Percentiles rank a stretch among this genome's conserved stretches.
Conservation (phyloP, 768 basidiomycete genomes). For the Russula sp. region DNA sequence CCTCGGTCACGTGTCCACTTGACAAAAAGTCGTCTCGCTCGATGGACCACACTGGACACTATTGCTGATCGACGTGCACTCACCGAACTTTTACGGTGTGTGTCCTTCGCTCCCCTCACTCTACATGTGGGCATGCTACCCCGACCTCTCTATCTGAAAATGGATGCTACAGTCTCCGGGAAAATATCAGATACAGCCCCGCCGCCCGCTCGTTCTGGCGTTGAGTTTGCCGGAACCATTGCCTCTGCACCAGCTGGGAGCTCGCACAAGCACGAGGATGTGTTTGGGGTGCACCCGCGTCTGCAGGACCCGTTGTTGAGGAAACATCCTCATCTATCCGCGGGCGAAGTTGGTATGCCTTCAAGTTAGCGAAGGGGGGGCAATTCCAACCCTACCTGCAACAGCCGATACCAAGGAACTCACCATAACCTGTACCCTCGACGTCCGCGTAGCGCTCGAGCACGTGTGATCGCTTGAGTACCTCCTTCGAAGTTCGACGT, state of each 20-base stretch:
- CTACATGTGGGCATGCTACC: not conserved
- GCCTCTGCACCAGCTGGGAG: slow-evolving; percentile 79
- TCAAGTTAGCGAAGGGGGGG: slow-evolving; percentile 86
- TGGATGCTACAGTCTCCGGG: no score
- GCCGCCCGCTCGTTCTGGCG: slow-evolving; percentile 76
- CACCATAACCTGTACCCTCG: not conserved
- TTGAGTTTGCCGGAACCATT: slow-evolving; percentile 80
- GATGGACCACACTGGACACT: no score
- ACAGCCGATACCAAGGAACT: no score
- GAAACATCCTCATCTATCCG: slow-evolving; percentile 57
- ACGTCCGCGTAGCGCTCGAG: slow-evolving; percentile 60
- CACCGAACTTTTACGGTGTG: slow-evolving; percentile 46
- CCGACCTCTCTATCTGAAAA: not conserved
- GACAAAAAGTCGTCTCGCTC: no score
- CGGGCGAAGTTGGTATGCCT: slow-evolving; percentile 90
- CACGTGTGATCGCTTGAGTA: slow-evolving; percentile 91
- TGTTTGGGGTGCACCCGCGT: slow-evolving; percentile 61
- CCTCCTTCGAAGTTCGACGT: slow-evolving; percentile 74
- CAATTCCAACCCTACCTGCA: no score
- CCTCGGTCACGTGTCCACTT: no score
- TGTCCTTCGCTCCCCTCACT: slow-evolving; percentile 3
- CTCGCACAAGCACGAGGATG: slow-evolving; percentile 73
- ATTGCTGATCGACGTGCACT: slow-evolving; percentile 46
- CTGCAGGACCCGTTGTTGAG: not conserved
- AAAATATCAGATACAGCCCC: slow-evolving; percentile 70